Evolutionary conservation across 2,329 filamentous ascomycete species (phyloP).

Genomic region (Sphaerostilbella broomeana): DNA sequence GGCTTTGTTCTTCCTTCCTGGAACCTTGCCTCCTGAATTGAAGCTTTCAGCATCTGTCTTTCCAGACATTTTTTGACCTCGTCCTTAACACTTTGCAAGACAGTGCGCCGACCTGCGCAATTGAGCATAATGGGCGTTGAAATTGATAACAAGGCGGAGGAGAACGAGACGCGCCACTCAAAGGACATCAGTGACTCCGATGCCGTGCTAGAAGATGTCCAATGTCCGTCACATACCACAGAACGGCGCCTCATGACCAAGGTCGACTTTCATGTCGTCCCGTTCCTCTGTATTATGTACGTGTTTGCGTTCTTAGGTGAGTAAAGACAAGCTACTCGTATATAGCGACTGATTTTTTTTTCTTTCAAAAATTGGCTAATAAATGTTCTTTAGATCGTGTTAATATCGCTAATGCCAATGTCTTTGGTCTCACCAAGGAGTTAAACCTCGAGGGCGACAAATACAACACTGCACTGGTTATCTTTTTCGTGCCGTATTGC

Average conservation of each 20-base stretch:
- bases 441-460: conserved; percentile 50
- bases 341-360: background rate
- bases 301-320: conserved; percentile 58
- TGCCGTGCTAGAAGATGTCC: conserved; percentile 12
- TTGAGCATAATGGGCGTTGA: too few relatives aligned
- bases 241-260: conserved; percentile 61
- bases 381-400: conserved; percentile 49
- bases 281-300: conserved; percentile 67
- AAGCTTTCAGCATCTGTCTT: too few relatives aligned
- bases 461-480: conserved; percentile 71
- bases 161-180: too few relatives aligned
- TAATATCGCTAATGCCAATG: conserved; percentile 71
- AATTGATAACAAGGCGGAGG: too few relatives aligned
- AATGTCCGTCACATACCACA: conserved; percentile 49
- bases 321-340: too few relatives aligned
- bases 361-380: background rate
- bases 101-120: too few relatives aligned
- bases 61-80: too few relatives aligned
- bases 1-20: too few relatives aligned
- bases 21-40: too few relatives aligned
- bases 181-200: conserved; percentile 13
- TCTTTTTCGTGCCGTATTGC: conserved; percentile 77
- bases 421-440: conserved; percentile 59
- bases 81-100: too few relatives aligned
- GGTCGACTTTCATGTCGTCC: conserved; percentile 66